Evolutionary conservation across 1,139 yeast genomes (phyloP).

Genomic region (Saccharomyces uvarum): DNA sequence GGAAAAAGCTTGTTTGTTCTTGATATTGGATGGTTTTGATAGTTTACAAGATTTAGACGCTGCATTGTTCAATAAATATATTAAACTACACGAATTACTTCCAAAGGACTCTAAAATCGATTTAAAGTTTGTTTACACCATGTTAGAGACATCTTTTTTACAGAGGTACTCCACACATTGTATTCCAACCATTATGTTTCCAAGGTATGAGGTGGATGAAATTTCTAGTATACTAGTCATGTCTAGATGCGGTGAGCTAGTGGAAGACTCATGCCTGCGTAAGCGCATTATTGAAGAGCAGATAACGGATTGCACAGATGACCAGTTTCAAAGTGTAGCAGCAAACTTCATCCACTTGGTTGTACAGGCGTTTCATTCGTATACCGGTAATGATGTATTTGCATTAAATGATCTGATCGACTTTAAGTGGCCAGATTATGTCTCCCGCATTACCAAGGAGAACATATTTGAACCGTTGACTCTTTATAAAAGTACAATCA

Average conservation of each 20-base stretch:
- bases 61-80: constrained; percentile 23
- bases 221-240: constrained; percentile 19
- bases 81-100: constrained; percentile 25
- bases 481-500: constrained; percentile 20
- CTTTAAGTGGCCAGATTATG: constrained; percentile 27
- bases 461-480: constrained; percentile 23
- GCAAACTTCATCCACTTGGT: constrained; percentile 25
- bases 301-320: constrained; percentile 12
- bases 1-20: constrained; percentile 13
- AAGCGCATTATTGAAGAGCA: constrained; percentile 8
- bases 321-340: constrained; percentile 13
- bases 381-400: constrained; percentile 28
- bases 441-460: constrained; percentile 14
- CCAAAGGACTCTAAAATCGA: constrained; percentile 16
- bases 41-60: constrained; percentile 28
- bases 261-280: constrained; percentile 9
- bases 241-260: constrained; percentile 15
- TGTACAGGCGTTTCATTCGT: constrained; percentile 28
- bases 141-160: constrained; percentile 22
- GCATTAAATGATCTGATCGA: constrained; percentile 27
- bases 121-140: constrained; percentile 22
- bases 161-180: constrained; percentile 23
- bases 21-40: constrained; percentile 29
- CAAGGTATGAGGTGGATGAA: constrained; percentile 24
- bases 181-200: constrained; percentile 28